These are phyloP conservation scores for Annulohypoxylon bovei DNA, from an alignment of 495 filamentous ascomycete genomes.

Conservation along the genomic window DNA sequence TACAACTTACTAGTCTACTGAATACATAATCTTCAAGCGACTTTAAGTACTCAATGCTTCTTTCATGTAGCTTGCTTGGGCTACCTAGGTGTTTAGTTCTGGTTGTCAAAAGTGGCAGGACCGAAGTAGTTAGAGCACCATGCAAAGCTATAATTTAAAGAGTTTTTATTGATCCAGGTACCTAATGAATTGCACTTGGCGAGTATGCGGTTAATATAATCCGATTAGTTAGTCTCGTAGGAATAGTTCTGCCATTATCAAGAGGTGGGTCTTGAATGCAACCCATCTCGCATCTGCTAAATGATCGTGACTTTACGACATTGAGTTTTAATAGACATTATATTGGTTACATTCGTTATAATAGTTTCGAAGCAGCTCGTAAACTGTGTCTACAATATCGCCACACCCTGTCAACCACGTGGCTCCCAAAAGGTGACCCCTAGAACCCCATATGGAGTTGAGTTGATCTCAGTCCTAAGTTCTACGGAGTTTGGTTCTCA, in stretches of 20 bases:
- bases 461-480: neutral
- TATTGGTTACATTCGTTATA: neutral
- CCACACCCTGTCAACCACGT: neutral
- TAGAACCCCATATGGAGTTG: neutral
- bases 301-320: neutral
- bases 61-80: too few species aligned
- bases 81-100: too few species aligned
- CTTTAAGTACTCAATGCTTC: too few species aligned
- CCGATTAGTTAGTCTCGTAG: neutral
- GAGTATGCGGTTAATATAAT: neutral
- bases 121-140: too few species aligned
- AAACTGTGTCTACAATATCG: neutral
- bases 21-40: too few species aligned
- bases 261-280: neutral
- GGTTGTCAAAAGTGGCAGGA: too few species aligned
- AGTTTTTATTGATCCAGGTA: too few species aligned
- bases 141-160: too few species aligned
- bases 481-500: neutral
- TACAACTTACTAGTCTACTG: too few species aligned
- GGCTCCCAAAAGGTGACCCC: neutral
- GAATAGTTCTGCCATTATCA: neutral
- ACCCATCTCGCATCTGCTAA: neutral
- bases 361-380: neutral
- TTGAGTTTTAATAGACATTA: neutral
- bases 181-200: too few species aligned